Evolutionary conservation across 768 basidiomycete species (phyloP).

Genomic region (Leccinum ochraceum): DNA sequence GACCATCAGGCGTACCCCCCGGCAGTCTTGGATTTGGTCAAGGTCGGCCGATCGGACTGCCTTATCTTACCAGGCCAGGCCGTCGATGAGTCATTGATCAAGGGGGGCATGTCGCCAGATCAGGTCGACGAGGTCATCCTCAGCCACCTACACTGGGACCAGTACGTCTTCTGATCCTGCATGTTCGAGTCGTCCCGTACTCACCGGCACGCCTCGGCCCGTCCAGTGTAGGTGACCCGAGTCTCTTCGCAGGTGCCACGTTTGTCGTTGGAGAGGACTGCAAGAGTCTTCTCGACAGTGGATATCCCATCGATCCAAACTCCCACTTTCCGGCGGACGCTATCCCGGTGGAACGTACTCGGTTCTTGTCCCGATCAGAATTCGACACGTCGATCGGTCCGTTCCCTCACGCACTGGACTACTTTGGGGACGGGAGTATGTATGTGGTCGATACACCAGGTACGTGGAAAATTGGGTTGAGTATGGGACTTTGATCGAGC

Average conservation of each 20-base stretch:
- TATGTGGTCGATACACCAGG: constrained; percentile 55
- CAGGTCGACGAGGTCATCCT: constrained; percentile 46
- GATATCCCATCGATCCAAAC: constrained; percentile 43
- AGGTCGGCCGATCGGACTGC: constrained; percentile 7
- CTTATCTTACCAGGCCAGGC: constrained; percentile 28
- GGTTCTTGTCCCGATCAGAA: constrained; percentile 34
- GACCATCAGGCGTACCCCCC: constrained; percentile 45
- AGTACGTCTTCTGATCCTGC: constrained; percentile 10
- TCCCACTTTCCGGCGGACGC: constrained; percentile 32
- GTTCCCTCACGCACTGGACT: constrained; percentile 50
- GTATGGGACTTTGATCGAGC: background rate
- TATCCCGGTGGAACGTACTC: constrained; percentile 38
- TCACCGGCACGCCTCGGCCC: background rate
- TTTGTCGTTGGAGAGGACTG: constrained; percentile 48
- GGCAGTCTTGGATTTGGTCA: constrained; percentile 21
- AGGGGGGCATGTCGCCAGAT: constrained; percentile 45
- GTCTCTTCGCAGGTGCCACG: constrained; percentile 42
- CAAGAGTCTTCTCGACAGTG: constrained; percentile 34
- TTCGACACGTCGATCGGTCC: constrained; percentile 45
- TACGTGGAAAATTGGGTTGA: background rate
- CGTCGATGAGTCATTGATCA: constrained; percentile 46
- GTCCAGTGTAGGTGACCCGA: constrained; percentile 42
- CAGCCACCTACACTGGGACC: constrained; percentile 56
- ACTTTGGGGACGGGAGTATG: constrained; percentile 54
- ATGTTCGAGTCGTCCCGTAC: background rate